Evolutionary conservation across 75 land plant species (phyloP).

Genomic region (Picea glauca): DNA sequence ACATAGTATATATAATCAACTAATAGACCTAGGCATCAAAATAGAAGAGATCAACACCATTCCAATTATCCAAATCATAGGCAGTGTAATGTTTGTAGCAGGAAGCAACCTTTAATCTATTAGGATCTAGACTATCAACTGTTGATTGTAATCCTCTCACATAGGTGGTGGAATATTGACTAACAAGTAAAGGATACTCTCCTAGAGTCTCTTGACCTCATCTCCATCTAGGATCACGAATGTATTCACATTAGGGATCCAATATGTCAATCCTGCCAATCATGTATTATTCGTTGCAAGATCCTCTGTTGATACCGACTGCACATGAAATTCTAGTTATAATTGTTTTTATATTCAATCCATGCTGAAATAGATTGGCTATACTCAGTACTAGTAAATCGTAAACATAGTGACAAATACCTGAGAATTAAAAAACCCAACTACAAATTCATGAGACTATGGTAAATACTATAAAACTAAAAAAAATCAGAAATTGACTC

Average conservation of each 20-base stretch:
- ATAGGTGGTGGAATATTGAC: conserved; percentile 50
- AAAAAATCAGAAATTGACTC: too few relatives aligned
- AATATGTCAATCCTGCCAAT: conserved; percentile 79
- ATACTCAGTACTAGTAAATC: too few relatives aligned
- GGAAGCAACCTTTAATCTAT: conserved; percentile 73
- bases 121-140: conserved; percentile 25
- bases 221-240: conserved; percentile 95
- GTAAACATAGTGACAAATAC: too few relatives aligned
- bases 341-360: too few relatives aligned
- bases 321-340: conserved; percentile 1
- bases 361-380: too few relatives aligned
- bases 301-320: conserved; percentile 92
- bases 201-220: conserved; percentile 95
- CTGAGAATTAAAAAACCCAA: too few relatives aligned
- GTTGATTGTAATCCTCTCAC: conserved; percentile 69
- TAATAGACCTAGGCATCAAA: conserved; percentile 66
- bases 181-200: conserved; percentile 71
- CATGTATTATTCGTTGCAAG: conserved; percentile 93
- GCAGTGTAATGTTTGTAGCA: conserved; percentile 92
- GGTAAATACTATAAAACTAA: too few relatives aligned
- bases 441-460: too few relatives aligned
- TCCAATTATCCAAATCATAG: conserved; percentile 86
- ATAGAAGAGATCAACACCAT: conserved; percentile 62
- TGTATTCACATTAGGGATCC: conserved; percentile 93
- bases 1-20: background rate